Percentiles rank a stretch among this genome's conserved stretches.
Conservation (phyloP, 108 stramenopile species). For the Craspedostauros australis region DNA sequence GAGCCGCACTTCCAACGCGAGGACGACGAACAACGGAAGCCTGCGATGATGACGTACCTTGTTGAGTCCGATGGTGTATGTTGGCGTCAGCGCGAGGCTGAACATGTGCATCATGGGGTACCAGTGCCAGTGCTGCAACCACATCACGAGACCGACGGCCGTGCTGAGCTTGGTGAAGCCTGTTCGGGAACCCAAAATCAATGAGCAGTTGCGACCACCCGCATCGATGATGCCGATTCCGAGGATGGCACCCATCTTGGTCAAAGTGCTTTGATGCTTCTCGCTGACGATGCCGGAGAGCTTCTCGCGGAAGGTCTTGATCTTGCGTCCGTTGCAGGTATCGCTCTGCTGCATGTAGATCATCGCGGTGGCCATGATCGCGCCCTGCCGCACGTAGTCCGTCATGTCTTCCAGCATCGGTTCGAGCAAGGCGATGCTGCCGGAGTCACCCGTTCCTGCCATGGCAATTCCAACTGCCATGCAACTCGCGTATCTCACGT, state of each 20-base stretch:
- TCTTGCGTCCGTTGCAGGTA: conserved; percentile 65
- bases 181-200: conserved; percentile 81
- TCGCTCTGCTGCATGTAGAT: conserved; percentile 97
- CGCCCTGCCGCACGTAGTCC: conserved; percentile 98
- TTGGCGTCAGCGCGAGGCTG: conserved; percentile 92
- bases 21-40: not conserved
- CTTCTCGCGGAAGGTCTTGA: conserved; percentile 86
- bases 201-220: conserved; percentile 92
- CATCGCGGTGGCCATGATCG: conserved; percentile 94
- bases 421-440: conserved; percentile 93
- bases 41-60: conserved; percentile 14
- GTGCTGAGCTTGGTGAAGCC: conserved; percentile 96
- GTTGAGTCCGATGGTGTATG: conserved; percentile 93
- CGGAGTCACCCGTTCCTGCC: conserved; percentile 91
- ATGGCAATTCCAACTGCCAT: conserved; percentile 99
- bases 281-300: conserved; percentile 67
- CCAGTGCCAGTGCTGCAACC: conserved; percentile 99
- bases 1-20: not conserved
- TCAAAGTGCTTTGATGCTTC: conserved; percentile 95
- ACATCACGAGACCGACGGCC: conserved; percentile 92
- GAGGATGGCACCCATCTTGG: conserved; percentile 98
- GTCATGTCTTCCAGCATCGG: conserved; percentile 98
- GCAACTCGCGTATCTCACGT: conserved; percentile 98
- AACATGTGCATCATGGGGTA: conserved; percentile 98
- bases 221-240: conserved; percentile 97